Base-by-base conservation (phyloP, 2,329 filamentous ascomycete genomes). In the Gaeumannomyces sp. region DNA sequence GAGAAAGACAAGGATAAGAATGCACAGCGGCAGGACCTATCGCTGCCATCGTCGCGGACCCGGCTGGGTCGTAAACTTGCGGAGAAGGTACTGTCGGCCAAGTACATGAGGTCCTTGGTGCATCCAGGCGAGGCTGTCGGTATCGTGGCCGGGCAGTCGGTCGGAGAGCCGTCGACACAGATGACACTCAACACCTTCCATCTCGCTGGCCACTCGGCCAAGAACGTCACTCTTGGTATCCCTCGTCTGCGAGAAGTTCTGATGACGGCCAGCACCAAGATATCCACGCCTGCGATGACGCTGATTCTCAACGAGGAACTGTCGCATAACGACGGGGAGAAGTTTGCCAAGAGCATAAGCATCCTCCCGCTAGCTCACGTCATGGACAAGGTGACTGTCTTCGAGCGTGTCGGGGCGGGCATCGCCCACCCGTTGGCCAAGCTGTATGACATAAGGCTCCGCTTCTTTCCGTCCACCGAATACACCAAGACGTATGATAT, bases 111-210 rank as follows among this genome's bases (percentile, higher is more conserved):
- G 70, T 97, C 93, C 2, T 84, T 97, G 11, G 90, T 97, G 29
- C 94, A 99, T 71, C 92, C 95, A 33, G 95, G 95, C 60, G 96
- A 99, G 79, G 94, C 95, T 31, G 93, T 99, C 31, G 95, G 95
- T 69, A 96, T 99, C 68, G 92, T 99, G 66, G 96, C 96, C 62
- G 93, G 93, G 13, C 95, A 99, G 77, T 98, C 94, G 38, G 89
- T 99, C 58, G 95, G 95, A 74, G 96, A 99, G 74, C 95, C 96
- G 11, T 97, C 93, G 2, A 99, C 95, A 14, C 95, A 99, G 76
- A 99, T 99, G 96, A 99, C 96, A 10, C 81, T 99, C 64, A 99
- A 99, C 79, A 99, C 96, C 33, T 99, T 99, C 86, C 95, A 99
- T 85, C 91, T 99, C 85, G 95, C 95, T 76, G 95, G 95, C 73